Evolutionary conservation across 1,284 basidiomycete species (phyloP).

Genomic region (Apiotrichum akiyoshidainum): DNA sequence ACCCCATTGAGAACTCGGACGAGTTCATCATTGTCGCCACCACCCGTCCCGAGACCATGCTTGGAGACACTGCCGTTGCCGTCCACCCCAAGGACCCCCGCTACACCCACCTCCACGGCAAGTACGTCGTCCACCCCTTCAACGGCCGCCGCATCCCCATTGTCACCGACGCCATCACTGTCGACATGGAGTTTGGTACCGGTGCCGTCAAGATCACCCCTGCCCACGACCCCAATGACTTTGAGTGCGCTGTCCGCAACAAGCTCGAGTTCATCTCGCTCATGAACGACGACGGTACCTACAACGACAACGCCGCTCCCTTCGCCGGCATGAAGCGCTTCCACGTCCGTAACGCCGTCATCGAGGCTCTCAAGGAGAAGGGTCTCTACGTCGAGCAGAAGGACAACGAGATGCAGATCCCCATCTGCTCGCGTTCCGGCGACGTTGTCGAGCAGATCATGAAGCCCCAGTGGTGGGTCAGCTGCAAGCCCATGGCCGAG

Average conservation of each 20-base stretch:
- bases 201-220: conserved; percentile 99
- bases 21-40: conserved; percentile 93
- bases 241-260: conserved; percentile 87
- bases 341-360: conserved; percentile 81
- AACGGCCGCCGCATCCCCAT: conserved; percentile 83
- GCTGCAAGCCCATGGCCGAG: conserved; percentile 86
- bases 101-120: conserved; percentile 96
- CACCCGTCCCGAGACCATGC: conserved; percentile 97
- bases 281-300: conserved; percentile 94
- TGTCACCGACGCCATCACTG: conserved; percentile 75
- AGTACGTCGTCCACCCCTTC: conserved; percentile 89
- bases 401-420: conserved; percentile 94
- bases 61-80: conserved; percentile 96
- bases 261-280: conserved; percentile 92
- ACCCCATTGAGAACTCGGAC: conserved; percentile 75
- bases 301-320: conserved; percentile 84
- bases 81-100: conserved; percentile 91
- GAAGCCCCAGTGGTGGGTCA: conserved; percentile 99
- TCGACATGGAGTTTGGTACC: conserved; percentile 96
- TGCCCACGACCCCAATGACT: conserved; percentile 98
- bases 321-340: conserved; percentile 97
- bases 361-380: conserved; percentile 78
- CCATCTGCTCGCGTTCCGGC: conserved; percentile 87
- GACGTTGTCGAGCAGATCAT: conserved; percentile 94
- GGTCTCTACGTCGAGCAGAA: conserved; percentile 88